Conservation (phyloP, 1,139 yeast genomes). For the Pichia sp. region DNA sequence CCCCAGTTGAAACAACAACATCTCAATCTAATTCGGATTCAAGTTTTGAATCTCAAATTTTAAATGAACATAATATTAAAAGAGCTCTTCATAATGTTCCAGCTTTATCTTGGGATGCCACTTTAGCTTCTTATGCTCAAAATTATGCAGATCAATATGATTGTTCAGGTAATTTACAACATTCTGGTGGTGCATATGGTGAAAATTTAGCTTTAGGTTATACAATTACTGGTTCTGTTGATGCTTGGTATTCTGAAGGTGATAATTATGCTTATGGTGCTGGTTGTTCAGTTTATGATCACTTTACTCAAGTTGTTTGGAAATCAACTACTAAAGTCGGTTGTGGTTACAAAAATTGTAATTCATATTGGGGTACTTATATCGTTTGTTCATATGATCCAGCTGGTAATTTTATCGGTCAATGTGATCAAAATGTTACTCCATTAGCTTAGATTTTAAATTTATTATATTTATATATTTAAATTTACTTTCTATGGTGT, state of each 20-base stretch:
- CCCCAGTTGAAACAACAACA: constrained; percentile 5
- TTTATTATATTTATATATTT: background rate
- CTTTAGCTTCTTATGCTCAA: constrained; percentile 43
- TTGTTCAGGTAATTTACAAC: constrained; percentile 44
- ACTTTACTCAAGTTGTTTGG: constrained; percentile 72
- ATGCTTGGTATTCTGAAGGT: constrained; percentile 64
- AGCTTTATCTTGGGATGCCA: constrained; percentile 40
- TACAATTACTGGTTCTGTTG: constrained; percentile 39
- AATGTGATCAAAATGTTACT: constrained; percentile 49
- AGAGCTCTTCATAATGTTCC: constrained; percentile 46
- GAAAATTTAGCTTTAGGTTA: constrained; percentile 52
- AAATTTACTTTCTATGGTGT: background rate
- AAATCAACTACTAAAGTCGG: constrained; percentile 48
- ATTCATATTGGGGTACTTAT: constrained; percentile 42
- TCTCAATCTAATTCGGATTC: constrained; percentile 18
- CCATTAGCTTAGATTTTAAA: constrained; percentile 26
- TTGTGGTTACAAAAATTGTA: constrained; percentile 53
- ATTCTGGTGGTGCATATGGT: constrained; percentile 47
- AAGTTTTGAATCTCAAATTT: constrained; percentile 29
- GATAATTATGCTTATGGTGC: constrained; percentile 45
- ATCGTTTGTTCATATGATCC: constrained; percentile 62
- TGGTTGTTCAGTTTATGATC: constrained; percentile 31
- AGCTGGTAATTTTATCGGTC: constrained; percentile 52
- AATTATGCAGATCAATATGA: constrained; percentile 38
- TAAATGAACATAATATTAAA: constrained; percentile 42